Conservation (phyloP, 768 basidiomycete species). For the Terana coerulea region DNA sequence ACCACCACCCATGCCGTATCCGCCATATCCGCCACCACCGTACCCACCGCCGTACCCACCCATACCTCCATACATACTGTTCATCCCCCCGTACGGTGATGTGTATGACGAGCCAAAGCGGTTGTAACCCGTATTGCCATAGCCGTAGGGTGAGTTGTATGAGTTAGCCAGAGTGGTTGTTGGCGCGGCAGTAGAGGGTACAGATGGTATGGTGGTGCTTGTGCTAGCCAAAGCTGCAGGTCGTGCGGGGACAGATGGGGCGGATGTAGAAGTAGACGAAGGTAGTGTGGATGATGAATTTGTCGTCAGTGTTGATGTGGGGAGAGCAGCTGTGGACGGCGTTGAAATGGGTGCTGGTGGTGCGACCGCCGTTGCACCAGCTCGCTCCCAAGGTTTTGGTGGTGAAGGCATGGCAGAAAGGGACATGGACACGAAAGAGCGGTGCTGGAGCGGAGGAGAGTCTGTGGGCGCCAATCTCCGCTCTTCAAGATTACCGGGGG, state of each 20-base stretch:
- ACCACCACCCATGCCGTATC: slow-evolving; percentile 34
- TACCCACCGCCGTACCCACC: slow-evolving; percentile 22
- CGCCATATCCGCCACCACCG: slow-evolving; percentile 30
- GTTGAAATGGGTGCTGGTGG: slow-evolving; percentile 24
- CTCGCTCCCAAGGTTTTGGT: slow-evolving; percentile 87
- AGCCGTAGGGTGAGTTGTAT: slow-evolving; percentile 36
- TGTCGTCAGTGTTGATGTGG: slow-evolving; percentile 18
- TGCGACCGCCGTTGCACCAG: slow-evolving; percentile 36
- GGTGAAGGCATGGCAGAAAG: slow-evolving; percentile 75
- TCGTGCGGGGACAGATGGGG: slow-evolving; percentile 54
- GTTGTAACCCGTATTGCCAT: slow-evolving; percentile 45
- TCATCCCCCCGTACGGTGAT: slow-evolving; percentile 44
- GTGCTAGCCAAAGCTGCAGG: slow-evolving; percentile 46
- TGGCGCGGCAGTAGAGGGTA: slow-evolving; percentile 30
- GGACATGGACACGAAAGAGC: too few relatives aligned
- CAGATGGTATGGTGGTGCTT: slow-evolving; percentile 21
- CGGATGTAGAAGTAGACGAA: slow-evolving; percentile 15
- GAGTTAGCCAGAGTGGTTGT: slow-evolving; percentile 19
- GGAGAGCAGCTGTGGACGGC: slow-evolving; percentile 13
- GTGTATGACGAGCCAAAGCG: slow-evolving; percentile 36
- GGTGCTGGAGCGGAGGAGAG: not conserved
- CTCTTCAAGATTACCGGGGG: not conserved
- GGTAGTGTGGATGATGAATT: slow-evolving; percentile 17
- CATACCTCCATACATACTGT: slow-evolving; percentile 38
- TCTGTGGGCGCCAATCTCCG: not conserved